Evolutionary conservation across 768 basidiomycete genomes (phyloP), one percentile per base, ranked within the genome.

Genomic region (Hydnum rufescens): DNA sequence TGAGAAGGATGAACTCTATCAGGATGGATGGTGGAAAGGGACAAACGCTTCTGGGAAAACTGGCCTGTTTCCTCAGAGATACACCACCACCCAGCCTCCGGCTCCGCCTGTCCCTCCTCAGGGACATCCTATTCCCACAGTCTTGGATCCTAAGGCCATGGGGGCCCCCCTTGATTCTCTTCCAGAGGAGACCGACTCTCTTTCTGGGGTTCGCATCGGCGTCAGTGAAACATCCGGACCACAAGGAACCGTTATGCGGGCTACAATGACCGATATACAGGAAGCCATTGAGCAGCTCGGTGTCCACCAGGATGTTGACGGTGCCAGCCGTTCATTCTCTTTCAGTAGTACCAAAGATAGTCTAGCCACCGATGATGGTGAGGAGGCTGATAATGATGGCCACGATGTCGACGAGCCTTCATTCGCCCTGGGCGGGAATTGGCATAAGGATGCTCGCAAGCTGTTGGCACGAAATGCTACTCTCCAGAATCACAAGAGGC

Each of bases 11-110:
- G 95, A 97, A 58, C 66, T 76, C 53, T 97, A 85, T 63, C 76
- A 76, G 19, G 95, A 99, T 65, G 95, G 93, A 18, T 97, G 95
- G 95, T 97, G 88, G 88, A 74, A 77, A 73, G 80, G 80, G 53
- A 62, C 72, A 32, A 95, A 90, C 65, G 63, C 73, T 4, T 69
- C 75, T 8, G 93, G 92, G 3, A 79, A 79, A 63, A 67, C 74
- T n/a, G 95, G 95, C 2, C 69, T 99, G 6, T 97, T 99, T 60
- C 95, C 95, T 2, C 74, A 82, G 59, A 80, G 76, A 56, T 96
- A 96, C 61, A 93, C 92, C 0, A 72, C 83, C 0, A 67, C 75
- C 3, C 70, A 67, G 1, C 72, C 0, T 73, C 78, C 3, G 60
- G 61, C 0, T 57, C 60, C 0, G 32, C 34, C n/a, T 6, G n/a